Conservation (phyloP, 2,329 filamentous ascomycete species). For the Thelonectria rubi region DNA sequence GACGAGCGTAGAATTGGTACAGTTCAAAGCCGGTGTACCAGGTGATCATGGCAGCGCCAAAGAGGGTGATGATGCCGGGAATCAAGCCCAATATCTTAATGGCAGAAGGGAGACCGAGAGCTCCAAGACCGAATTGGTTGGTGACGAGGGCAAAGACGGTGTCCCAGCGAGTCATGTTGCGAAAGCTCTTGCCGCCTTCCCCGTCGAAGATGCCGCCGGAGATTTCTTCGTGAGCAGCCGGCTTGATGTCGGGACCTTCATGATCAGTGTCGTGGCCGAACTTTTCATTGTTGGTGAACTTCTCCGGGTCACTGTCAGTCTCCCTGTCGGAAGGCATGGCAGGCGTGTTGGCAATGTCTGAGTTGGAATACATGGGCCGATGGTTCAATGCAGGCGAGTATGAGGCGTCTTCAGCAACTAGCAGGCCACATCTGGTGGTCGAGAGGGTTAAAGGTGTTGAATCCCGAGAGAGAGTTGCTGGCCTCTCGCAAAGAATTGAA, state of each 20-base stretch:
- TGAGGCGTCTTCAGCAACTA: background rate
- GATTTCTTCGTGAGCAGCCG: constrained; percentile 8
- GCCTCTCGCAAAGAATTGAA: background rate
- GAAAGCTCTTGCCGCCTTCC: constrained; percentile 21
- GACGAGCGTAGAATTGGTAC: constrained; percentile 21
- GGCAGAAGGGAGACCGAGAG: constrained; percentile 22
- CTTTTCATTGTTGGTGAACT: constrained; percentile 3
- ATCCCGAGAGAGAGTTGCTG: background rate
- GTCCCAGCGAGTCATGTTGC: constrained; percentile 24
- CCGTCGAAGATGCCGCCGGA: constrained; percentile 11
- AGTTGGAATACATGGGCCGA: constrained; percentile 3
- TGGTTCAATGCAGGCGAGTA: background rate
- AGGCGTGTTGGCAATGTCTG: background rate
- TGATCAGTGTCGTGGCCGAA: background rate
- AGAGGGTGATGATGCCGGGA: constrained; percentile 23
- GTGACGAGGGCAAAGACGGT: constrained; percentile 29
- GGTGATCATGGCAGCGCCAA: constrained; percentile 18
- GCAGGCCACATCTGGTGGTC: background rate
- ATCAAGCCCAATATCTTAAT: constrained; percentile 27
- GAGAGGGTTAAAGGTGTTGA: background rate
- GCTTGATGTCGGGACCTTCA: constrained; percentile 6
- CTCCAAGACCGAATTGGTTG: constrained; percentile 27
- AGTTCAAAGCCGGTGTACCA: constrained; percentile 26
- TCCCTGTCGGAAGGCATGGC: background rate
- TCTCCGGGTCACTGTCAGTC: background rate